These are phyloP conservation scores for Ophiobolus disseminans DNA, from an alignment of 2,329 filamentous ascomycete genomes.

Conservation along the genomic window DNA sequence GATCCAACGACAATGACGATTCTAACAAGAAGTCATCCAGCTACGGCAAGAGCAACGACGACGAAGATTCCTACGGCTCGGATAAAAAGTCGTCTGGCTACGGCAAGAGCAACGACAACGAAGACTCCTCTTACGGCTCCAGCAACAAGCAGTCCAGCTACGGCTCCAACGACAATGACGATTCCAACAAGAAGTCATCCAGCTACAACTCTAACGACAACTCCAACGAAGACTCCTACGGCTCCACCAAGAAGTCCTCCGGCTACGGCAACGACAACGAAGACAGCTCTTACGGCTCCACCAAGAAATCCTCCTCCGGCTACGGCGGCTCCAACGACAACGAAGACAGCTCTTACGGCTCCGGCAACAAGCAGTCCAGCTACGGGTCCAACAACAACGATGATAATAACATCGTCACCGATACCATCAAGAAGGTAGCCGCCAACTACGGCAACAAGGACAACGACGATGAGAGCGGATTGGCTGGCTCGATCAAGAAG, in stretches of 20 bases:
- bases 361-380: conserved; percentile 5
- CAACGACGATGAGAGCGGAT: conserved; percentile 6
- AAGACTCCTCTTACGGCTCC: background rate
- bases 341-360: conserved; percentile 5
- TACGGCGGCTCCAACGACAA: background rate
- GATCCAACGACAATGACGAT: conserved; percentile 11
- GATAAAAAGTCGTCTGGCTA: conserved; percentile 2
- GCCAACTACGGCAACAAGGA: conserved; percentile 4
- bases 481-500: conserved; percentile 8
- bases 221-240: conserved; percentile 7
- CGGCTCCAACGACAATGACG: background rate
- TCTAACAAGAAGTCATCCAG: conserved; percentile 7
- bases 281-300: background rate
- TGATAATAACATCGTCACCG: conserved; percentile 8
- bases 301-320: background rate
- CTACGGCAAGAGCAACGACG: conserved; percentile 4
- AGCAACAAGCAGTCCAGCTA: background rate
- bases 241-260: conserved; percentile 5
- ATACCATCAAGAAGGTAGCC: conserved; percentile 6
- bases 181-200: conserved; percentile 9
- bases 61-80: conserved; percentile 4
- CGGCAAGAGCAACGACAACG: conserved; percentile 3
- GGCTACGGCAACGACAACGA: conserved; percentile 7
- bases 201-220: conserved; percentile 6
- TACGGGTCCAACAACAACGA: conserved; percentile 12